Evolutionary conservation across 208 protist species (phyloP).

Genomic region (Leishmania amazonensis): DNA sequence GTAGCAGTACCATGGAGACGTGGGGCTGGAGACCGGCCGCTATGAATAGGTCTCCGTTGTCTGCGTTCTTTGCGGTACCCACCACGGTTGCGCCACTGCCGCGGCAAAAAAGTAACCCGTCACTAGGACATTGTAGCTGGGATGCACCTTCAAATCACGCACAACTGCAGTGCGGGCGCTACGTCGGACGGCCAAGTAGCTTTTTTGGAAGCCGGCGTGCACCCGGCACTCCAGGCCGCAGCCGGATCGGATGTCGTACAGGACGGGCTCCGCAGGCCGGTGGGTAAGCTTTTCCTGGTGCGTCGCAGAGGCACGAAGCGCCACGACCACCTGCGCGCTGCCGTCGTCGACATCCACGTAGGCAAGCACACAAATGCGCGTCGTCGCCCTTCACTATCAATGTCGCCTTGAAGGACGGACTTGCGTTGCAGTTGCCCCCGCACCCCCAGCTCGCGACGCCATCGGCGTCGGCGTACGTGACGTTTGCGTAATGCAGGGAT

Average conservation of each 20-base stretch:
- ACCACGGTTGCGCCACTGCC: constrained; percentile 29
- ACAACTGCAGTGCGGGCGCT: constrained; percentile 10
- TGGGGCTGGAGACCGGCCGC: not conserved
- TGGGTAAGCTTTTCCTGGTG: constrained; percentile 46
- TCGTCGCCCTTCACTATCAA: not conserved
- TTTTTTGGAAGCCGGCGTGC: constrained; percentile 41
- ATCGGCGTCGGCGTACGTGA: not conserved
- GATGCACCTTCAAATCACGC: constrained; percentile 18
- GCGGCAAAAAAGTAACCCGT: constrained; percentile 63
- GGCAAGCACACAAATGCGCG: not conserved
- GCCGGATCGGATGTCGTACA: constrained; percentile 24
- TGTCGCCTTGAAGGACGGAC: not conserved
- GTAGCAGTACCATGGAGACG: not conserved
- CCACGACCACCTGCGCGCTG: constrained; percentile 27
- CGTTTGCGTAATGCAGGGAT: not conserved
- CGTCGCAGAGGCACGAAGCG: constrained; percentile 41
- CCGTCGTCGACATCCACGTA: constrained; percentile 1
- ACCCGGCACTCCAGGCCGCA: constrained; percentile 33
- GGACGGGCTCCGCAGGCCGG: constrained; percentile 14
- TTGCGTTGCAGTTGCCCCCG: not conserved
- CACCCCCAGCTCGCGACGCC: not conserved
- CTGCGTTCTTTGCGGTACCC: not conserved
- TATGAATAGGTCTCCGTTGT: not conserved
- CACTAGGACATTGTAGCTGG: constrained; percentile 29
- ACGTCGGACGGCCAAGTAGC: constrained; percentile 30